Conservation (phyloP, 169 alveolate species). For the Cytauxzoon felis region DNA sequence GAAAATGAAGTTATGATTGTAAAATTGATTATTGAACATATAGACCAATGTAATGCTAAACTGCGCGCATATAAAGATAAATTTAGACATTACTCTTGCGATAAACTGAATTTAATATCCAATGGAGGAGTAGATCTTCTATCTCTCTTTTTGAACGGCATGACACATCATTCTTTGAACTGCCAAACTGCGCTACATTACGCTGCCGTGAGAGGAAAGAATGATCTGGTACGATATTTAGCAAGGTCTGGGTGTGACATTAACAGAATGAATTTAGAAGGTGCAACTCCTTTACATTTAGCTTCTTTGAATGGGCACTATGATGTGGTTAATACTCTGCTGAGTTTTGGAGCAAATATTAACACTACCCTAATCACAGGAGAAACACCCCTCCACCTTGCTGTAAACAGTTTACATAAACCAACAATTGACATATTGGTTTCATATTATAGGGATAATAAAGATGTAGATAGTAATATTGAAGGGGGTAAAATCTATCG, state of each 20-base stretch:
- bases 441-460: constrained; percentile 59
- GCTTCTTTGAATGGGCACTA: constrained; percentile 80
- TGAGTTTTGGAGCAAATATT: constrained; percentile 65
- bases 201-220: constrained; percentile 82
- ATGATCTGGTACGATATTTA: constrained; percentile 71
- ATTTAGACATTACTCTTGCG: neutral
- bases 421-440: constrained; percentile 65
- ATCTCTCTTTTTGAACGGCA: constrained; percentile 63
- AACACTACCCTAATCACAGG: constrained; percentile 71
- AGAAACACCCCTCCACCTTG: constrained; percentile 81
- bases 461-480: neutral
- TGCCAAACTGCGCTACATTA: constrained; percentile 78
- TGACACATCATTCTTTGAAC: constrained; percentile 75
- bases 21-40: constrained; percentile 8
- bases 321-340: constrained; percentile 72
- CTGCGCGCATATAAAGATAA: neutral
- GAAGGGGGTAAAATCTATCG: neutral
- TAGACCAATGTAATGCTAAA: constrained; percentile 11
- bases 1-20: constrained; percentile 28
- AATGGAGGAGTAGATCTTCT: constrained; percentile 10
- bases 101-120: constrained; percentile 12
- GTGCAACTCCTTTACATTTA: constrained; percentile 84
- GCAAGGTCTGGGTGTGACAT: constrained; percentile 75
- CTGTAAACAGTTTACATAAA: constrained; percentile 74
- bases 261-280: constrained; percentile 72